phyloP scores from a whole-genome alignment of 305 asterid genomes.

The Andrographis paniculata region DNA sequence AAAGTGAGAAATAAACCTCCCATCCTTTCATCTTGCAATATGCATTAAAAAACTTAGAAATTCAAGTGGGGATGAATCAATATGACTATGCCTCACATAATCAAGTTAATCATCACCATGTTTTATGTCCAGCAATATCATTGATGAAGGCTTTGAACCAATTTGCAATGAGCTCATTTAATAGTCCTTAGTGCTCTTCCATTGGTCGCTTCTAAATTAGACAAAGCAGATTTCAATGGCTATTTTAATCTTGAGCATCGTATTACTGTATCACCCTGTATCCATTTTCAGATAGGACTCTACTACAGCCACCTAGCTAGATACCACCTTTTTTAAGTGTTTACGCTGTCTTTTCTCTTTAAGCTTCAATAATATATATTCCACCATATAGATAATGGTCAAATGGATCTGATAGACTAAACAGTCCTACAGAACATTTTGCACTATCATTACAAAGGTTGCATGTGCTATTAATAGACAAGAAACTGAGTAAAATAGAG shows the following conservation, averaged over 20 bases:
- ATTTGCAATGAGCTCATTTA: slow-evolving; percentile 11
- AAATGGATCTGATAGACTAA: too few relatives aligned
- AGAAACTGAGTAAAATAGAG: too few relatives aligned
- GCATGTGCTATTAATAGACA: too few relatives aligned
- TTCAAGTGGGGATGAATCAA: not conserved
- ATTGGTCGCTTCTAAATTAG: not conserved
- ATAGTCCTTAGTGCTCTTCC: not conserved
- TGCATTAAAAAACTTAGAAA: not conserved
- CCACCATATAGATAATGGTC: too few relatives aligned
- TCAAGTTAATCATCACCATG: too few relatives aligned
- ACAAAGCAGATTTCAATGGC: slow-evolving; percentile 4
- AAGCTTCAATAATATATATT: too few relatives aligned
- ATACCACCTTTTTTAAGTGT: slow-evolving; percentile 3
- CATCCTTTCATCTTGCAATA: slow-evolving; percentile 8
- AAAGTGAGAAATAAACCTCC: slow-evolving; percentile 7
- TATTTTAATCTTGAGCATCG: not conserved
- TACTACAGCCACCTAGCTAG: slow-evolving; percentile 5
- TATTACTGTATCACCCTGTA: slow-evolving; percentile 6
- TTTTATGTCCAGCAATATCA: not conserved
- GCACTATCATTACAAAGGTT: too few relatives aligned
- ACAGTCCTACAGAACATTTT: too few relatives aligned
- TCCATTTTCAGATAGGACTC: slow-evolving; percentile 7
- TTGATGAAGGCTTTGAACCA: not conserved
- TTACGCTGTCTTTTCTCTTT: too few relatives aligned
- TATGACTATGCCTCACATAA: too few relatives aligned